Evolutionary conservation across 2,329 filamentous ascomycete species (phyloP).

Genomic region (Arthrocladium fulminans): DNA sequence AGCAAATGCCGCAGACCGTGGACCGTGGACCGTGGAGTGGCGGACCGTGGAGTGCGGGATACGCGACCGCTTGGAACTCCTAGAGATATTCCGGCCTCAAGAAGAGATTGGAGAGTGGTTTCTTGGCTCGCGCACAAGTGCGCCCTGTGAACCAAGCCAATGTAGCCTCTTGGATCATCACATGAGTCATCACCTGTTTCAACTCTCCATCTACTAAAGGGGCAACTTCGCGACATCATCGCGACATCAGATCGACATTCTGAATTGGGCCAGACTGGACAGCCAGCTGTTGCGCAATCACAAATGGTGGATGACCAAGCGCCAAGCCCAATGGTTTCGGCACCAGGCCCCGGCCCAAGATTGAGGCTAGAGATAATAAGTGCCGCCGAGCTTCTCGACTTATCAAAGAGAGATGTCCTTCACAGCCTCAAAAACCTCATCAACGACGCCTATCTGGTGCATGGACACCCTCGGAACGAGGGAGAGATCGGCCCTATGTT

Average conservation of each 20-base stretch:
- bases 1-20: no score
- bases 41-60: no score
- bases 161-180: no score
- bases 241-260: background rate
- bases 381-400: background rate
- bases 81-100: no score
- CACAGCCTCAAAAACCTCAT: conserved; percentile 5
- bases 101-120: no score
- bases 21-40: no score
- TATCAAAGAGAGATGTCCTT: background rate
- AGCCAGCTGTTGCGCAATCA: background rate
- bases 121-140: no score
- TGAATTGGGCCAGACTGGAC: background rate
- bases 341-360: background rate
- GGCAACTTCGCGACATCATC: background rate
- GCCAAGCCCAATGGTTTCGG: background rate
- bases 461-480: background rate
- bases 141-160: no score
- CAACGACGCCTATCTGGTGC: conserved; percentile 3
- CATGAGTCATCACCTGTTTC: no score
- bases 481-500: background rate
- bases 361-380: background rate
- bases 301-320: background rate
- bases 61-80: no score
- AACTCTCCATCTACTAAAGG: no score